Conservation (phyloP, 2,329 filamentous ascomycete genomes). For the Alternaria rosae region DNA sequence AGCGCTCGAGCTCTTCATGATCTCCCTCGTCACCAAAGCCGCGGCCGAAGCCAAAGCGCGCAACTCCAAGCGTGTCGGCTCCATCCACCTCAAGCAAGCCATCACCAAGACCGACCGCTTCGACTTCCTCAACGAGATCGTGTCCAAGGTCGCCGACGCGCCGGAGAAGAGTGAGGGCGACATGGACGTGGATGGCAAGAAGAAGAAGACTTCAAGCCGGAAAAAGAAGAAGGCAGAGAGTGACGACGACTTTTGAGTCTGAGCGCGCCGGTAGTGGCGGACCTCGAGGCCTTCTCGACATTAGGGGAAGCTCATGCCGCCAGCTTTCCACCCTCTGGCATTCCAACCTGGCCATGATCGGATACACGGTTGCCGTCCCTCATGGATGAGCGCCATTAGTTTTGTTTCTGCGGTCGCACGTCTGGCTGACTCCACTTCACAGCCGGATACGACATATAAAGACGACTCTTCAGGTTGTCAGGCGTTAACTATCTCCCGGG, state of each 20-base stretch:
- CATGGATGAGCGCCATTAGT: not conserved
- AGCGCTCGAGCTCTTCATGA: slow-evolving; percentile 97
- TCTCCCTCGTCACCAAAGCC: slow-evolving; percentile 87
- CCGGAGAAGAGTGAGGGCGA: slow-evolving; percentile 60
- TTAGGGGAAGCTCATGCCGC: not conserved
- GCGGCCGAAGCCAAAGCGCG: slow-evolving; percentile 83
- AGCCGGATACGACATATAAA: not conserved
- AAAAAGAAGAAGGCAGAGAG: slow-evolving; percentile 51
- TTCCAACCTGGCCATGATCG: not conserved
- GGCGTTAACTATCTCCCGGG: not conserved
- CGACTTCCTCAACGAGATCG: slow-evolving; percentile 92
- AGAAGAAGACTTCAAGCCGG: slow-evolving; percentile 51
- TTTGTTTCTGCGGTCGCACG: not conserved
- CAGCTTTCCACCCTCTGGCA: not conserved
- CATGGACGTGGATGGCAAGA: slow-evolving; percentile 53
- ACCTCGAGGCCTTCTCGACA: not conserved
- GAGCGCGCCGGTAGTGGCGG: not conserved
- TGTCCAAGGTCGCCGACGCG: slow-evolving; percentile 79
- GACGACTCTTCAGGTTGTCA: not conserved
- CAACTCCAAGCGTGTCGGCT: slow-evolving; percentile 87
- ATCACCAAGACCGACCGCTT: slow-evolving; percentile 89
- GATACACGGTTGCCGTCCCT: not conserved
- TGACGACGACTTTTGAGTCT: slow-evolving; percentile 45
- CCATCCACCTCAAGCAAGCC: slow-evolving; percentile 89
- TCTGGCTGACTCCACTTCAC: not conserved